Base-by-base conservation (phyloP, 208 protist genomes). In the Porcisia deanei region DNA sequence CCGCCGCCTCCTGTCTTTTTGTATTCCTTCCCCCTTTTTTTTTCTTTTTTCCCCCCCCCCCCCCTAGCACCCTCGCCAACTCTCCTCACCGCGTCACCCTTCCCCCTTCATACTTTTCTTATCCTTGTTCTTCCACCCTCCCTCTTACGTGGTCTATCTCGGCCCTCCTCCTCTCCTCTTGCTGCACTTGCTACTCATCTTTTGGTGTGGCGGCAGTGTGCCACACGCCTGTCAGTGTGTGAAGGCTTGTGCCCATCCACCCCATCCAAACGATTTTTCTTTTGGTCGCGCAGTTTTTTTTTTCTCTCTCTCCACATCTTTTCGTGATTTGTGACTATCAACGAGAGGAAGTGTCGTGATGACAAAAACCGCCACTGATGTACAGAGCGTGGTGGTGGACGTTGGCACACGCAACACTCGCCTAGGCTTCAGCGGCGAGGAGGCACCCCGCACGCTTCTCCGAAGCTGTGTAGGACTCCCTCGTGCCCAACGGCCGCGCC, bases 381-480 rank as follows among this genome's bases (percentile, higher is more conserved):
- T 85, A 52, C 81, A 74, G 71, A 81, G 79, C 64, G 86, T 85
- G n/a, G 98, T 99, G 64, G 78, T 99, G 61, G 99, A 99, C 85
- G 96, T 99, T 70, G 98, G 98, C 67, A 96, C 96, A 14, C 83
- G 88, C 81, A 89, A 89, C 79, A 98, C 93, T 71, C 98, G 98
- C 74, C 89, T 95, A 71, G 98, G 98, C 76, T 98, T 99, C 70
- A 95, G 91, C 41, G 98, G 97, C 58, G 98, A 99, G 76, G 96
- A 99, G 82, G 93, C 97, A 16, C 97, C 98, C 43, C 94, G 96
- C 66, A 88, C 90, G 37, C 86, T 98, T 30, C 95, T 98, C 68
- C 95, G 89, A 30, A 98, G 82, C 65, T 75, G 87, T 43, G 86
- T 98, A 16, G 95, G 93, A 25, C 75, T 79, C 0, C 88, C 94